phyloP scores from a whole-genome alignment of 1,284 basidiomycete species.

The Ganoderma multipileum region DNA sequence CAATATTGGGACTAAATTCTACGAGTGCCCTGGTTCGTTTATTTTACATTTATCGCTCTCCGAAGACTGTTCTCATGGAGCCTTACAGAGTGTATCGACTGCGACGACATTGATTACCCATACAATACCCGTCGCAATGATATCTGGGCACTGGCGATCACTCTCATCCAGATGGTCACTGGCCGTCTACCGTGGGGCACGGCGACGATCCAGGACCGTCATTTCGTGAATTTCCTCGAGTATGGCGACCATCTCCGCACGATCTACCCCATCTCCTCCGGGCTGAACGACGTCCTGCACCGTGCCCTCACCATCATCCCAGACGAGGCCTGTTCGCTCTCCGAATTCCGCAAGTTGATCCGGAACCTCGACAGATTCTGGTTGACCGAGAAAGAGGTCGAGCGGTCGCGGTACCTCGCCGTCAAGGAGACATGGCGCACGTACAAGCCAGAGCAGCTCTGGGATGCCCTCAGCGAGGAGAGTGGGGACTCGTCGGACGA shows the following conservation, averaged over 20 bases:
- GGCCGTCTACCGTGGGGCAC: conserved; percentile 89
- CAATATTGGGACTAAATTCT: conserved; percentile 56
- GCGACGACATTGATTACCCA: conserved; percentile 17
- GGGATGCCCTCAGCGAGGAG: background rate
- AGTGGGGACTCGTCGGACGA: conserved; percentile 13
- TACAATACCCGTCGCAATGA: conserved; percentile 85
- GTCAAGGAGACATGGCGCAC: conserved; percentile 18
- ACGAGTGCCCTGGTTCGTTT: conserved; percentile 60
- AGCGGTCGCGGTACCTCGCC: conserved; percentile 2
- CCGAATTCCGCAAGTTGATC: conserved; percentile 55
- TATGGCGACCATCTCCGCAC: conserved; percentile 71
- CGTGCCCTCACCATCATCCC: conserved; percentile 63
- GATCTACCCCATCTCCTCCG: conserved; percentile 75
- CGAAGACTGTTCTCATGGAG: background rate
- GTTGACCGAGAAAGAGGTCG: conserved; percentile 34
- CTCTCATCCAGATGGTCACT: conserved; percentile 75
- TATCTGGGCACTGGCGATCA: conserved; percentile 80
- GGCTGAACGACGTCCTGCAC: conserved; percentile 63
- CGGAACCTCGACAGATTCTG: conserved; percentile 38
- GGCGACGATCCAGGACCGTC: conserved; percentile 75
- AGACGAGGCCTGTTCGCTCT: conserved; percentile 58
- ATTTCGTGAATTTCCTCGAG: conserved; percentile 52
- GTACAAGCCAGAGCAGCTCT: background rate
- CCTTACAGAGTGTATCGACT: conserved; percentile 33
- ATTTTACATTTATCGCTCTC: background rate